These are phyloP conservation scores for Trypanosoma melophagium DNA, from an alignment of 208 protist genomes.

Conservation along the genomic window DNA sequence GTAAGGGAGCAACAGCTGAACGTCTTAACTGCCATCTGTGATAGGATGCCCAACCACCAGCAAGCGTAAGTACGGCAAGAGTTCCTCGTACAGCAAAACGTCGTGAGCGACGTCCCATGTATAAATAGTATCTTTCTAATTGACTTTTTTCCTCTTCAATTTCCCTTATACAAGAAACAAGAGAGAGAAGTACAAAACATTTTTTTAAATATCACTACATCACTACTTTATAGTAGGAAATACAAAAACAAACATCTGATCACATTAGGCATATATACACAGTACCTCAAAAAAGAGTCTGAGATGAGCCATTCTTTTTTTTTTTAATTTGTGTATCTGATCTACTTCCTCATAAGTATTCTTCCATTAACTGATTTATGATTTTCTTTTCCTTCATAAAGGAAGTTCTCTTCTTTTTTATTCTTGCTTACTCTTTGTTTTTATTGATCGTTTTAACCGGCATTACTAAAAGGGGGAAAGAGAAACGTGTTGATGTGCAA, in stretches of 20 bases:
- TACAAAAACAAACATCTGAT: too few relatives aligned
- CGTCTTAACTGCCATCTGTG: slow-evolving; percentile 61
- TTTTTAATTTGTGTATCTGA: too few relatives aligned
- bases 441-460: neutral
- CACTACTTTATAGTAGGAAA: too few relatives aligned
- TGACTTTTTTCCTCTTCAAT: neutral
- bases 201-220: too few relatives aligned
- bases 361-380: too few relatives aligned
- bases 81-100: slow-evolving; percentile 40
- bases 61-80: slow-evolving; percentile 13
- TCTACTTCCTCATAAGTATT: too few relatives aligned
- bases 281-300: too few relatives aligned
- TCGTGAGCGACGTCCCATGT: slow-evolving; percentile 46
- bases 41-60: slow-evolving; percentile 21
- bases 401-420: neutral
- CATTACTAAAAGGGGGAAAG: neutral
- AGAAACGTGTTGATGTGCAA: too few relatives aligned
- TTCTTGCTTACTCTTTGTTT: neutral
- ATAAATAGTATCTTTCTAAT: neutral
- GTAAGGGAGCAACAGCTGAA: slow-evolving; percentile 17
- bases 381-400: too few relatives aligned
- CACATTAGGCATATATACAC: too few relatives aligned
- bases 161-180: neutral
- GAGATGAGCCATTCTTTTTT: too few relatives aligned
- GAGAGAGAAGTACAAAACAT: neutral